Evolutionary conservation across 2,329 filamentous ascomycete species (phyloP).

Genomic region (Fusarium sp.): DNA sequence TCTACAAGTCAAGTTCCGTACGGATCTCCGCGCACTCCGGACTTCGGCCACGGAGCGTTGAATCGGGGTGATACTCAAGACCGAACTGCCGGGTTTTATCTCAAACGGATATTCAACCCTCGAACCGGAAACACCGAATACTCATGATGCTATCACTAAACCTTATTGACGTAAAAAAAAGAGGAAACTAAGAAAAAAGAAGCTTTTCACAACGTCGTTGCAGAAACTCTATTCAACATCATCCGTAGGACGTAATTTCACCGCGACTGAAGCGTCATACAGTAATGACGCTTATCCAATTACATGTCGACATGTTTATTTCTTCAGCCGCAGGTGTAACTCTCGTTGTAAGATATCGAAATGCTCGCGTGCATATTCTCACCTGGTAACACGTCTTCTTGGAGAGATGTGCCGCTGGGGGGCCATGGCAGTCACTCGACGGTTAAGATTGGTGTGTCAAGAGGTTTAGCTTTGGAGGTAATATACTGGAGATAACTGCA

Average conservation of each 20-base stretch:
- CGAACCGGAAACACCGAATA: not conserved
- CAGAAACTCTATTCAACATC: not conserved
- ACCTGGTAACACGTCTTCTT: slow-evolving; percentile 4
- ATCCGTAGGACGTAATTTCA: not conserved
- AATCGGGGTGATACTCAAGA: slow-evolving; percentile 5
- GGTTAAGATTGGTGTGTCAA: not conserved
- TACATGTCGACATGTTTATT: not conserved
- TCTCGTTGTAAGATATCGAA: not conserved
- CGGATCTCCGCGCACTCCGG: not conserved
- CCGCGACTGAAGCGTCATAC: not conserved
- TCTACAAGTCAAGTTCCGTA: not conserved
- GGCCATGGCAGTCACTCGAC: not conserved
- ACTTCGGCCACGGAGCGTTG: not conserved
- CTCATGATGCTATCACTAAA: not conserved
- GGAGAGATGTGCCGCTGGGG: not conserved
- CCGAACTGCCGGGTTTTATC: slow-evolving; percentile 10
- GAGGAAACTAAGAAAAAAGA: not conserved
- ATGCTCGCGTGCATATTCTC: not conserved
- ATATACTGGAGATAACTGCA: not conserved
- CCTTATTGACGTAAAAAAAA: not conserved
- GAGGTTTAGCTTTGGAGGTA: not conserved
- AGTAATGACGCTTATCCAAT: not conserved
- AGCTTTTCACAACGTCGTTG: not conserved
- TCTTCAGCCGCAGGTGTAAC: slow-evolving; percentile 1
- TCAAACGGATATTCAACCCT: not conserved